Conservation (phyloP, 495 filamentous ascomycete species). For the Parathielavia appendiculata region DNA sequence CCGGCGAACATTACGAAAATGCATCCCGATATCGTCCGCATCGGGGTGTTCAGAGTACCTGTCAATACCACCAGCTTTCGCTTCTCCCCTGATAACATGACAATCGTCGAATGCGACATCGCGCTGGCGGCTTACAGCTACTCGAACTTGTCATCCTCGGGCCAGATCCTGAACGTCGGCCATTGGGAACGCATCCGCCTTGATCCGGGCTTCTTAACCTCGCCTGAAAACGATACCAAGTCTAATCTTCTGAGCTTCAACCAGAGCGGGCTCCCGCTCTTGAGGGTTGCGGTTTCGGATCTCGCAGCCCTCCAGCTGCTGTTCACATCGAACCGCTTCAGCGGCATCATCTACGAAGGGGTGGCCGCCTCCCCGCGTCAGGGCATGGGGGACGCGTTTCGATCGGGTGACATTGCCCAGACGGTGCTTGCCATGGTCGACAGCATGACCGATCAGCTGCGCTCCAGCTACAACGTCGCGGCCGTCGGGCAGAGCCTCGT, state of each 20-base stretch:
- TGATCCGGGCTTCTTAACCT: not conserved
- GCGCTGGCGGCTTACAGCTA: slow-evolving; percentile 11
- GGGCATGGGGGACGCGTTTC: slow-evolving; percentile 16
- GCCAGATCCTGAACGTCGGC: not conserved
- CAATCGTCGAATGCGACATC: slow-evolving; percentile 7
- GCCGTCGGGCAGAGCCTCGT: slow-evolving; percentile 3
- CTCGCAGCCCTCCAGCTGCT: slow-evolving; percentile 2
- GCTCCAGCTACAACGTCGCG: not conserved
- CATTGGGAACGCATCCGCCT: slow-evolving; percentile 1
- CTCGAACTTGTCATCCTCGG: slow-evolving; percentile 7
- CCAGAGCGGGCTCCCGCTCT: not conserved
- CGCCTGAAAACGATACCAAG: not conserved
- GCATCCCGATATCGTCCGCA: slow-evolving; percentile 2
- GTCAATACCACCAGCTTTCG: not conserved
- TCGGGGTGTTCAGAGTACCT: slow-evolving; percentile 6
- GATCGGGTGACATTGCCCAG: slow-evolving; percentile 3
- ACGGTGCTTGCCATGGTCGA: slow-evolving; percentile 5
- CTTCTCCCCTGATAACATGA: not conserved
- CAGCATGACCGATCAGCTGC: slow-evolving; percentile 20
- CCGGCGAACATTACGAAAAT: not conserved
- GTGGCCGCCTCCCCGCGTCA: not conserved
- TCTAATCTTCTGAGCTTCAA: not conserved
- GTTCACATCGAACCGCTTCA: slow-evolving; percentile 8
- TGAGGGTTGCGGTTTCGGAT: not conserved
- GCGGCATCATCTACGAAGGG: not conserved